Evolutionary conservation across 2,329 filamentous ascomycete genomes (phyloP).

Genomic region (Aspergillus japonicus): DNA sequence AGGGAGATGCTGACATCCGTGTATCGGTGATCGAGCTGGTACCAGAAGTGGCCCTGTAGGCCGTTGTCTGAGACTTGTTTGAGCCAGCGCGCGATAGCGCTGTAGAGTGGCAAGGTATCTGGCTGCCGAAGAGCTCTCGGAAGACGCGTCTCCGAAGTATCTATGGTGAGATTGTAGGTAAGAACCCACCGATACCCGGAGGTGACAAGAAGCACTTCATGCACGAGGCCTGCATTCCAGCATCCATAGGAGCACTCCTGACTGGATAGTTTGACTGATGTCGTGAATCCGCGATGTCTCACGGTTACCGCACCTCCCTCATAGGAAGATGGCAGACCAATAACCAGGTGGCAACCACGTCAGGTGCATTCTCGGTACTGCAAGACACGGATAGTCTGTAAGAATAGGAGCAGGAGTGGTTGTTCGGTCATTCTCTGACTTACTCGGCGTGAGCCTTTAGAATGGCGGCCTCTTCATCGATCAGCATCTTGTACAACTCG

Average conservation of each 20-base stretch:
- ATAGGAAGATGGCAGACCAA: conserved; percentile 13
- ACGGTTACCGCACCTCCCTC: conserved; percentile 12
- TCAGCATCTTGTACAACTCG: conserved; percentile 13
- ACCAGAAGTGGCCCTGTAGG: too few relatives aligned
- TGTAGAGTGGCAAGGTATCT: too few relatives aligned
- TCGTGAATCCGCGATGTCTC: neutral
- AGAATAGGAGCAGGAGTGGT: too few relatives aligned
- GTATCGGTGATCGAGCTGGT: too few relatives aligned
- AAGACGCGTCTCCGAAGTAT: too few relatives aligned
- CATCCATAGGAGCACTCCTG: conserved; percentile 6
- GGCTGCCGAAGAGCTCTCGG: too few relatives aligned
- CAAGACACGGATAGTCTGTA: too few relatives aligned
- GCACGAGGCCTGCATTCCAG: conserved; percentile 13
- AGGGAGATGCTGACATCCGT: too few relatives aligned
- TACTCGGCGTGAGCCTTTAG: conserved; percentile 1
- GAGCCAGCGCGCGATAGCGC: too few relatives aligned
- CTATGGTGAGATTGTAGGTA: conserved; percentile 11
- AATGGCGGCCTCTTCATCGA: conserved; percentile 12
- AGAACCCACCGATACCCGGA: conserved; percentile 13
- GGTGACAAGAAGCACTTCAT: conserved; percentile 9
- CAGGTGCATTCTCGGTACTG: conserved; percentile 9
- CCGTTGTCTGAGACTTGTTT: too few relatives aligned
- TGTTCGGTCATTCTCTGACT: neutral
- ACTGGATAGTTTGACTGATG: neutral
- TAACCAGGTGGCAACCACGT: conserved; percentile 15